Evolutionary conservation across 2,329 filamentous ascomycete genomes (phyloP), one percentile per base, ranked within the genome.

Genomic region (Hawksworthiomyces lignivorus): DNA sequence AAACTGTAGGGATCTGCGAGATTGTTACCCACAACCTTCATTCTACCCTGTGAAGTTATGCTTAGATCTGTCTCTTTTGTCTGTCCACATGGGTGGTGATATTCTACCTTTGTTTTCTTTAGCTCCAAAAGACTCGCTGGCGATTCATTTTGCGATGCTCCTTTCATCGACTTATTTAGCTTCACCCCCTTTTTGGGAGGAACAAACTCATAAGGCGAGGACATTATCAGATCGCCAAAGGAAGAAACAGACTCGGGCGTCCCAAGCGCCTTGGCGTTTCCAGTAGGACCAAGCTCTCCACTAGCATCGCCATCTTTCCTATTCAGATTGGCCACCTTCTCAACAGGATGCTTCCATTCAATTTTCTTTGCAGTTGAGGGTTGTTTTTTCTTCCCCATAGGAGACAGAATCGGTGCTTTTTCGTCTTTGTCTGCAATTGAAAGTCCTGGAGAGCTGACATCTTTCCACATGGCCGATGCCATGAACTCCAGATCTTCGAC

Each of bases 111-210:
- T 20, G 12, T 20, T 19, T n/a, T 12, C n/a, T 11, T 32, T 32
- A 15, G 14, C 10, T 7, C 21, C 20, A 11, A 15, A n/a, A n/a
- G n/a, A n/a, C n/a, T n/a, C n/a, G n/a, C 9, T 14, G 4, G 27
- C 4, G 12, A 26, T 21, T 39, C 36, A 14, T 45, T 45, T n/a
- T 41, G 45, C 12, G 38, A 47, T 4, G 38, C 45, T 1, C 45
- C 41, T 12, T 36, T 39, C 41, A 47, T 44, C 10, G 41, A 47
- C 31, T 41, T 41, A 38, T 37, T 39, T 10, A 47, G 27, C 26
- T 46, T 46, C 24, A 7, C 11, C 10, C 24, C 24, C 17, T 32
- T 39, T 19, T 35, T 35, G 41, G 44, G 17, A 4, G 17, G 37
- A 10, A 18, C 14, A 18, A 18, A n/a, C 2, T 21, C 30, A 3